phyloP scores from a whole-genome alignment of 768 basidiomycete genomes.

The Lentinula aciculospora region DNA sequence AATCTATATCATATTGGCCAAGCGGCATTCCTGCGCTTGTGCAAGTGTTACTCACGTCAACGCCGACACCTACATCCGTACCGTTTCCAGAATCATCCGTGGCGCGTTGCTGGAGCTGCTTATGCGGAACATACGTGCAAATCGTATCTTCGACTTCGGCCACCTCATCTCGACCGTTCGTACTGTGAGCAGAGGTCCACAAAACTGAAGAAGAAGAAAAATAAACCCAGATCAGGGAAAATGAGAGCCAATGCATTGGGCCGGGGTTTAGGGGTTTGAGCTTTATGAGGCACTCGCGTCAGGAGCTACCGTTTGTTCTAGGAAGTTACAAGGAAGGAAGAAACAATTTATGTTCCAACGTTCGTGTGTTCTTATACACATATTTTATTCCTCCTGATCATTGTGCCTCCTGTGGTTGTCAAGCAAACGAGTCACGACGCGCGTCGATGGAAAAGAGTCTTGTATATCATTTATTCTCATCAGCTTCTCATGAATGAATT shows the following conservation, averaged over 20 bases:
- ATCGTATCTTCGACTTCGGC: constrained; percentile 9
- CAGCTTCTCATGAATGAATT: too few species aligned
- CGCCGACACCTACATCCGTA: constrained; percentile 7
- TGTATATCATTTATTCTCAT: too few species aligned
- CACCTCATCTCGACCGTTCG: background rate
- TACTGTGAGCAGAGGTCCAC: constrained; percentile 1
- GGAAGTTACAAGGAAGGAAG: too few species aligned
- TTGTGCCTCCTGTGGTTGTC: background rate
- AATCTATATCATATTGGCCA: background rate
- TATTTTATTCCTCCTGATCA: background rate
- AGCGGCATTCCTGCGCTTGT: background rate
- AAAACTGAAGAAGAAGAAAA: constrained; percentile 5
- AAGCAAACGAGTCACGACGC: background rate
- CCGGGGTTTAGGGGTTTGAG: too few species aligned
- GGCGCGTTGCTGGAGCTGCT: constrained; percentile 10
- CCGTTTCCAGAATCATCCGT: constrained; percentile 6
- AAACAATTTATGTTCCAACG: too few species aligned
- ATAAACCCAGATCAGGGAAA: background rate
- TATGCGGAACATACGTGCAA: constrained; percentile 10
- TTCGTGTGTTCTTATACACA: too few species aligned
- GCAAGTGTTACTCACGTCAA: constrained; percentile 1
- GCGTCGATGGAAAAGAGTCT: background rate
- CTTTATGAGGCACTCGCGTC: too few species aligned
- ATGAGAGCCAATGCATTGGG: background rate
- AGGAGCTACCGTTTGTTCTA: too few species aligned